These are phyloP conservation scores for Malassezia arunalokei DNA, from an alignment of 1,284 basidiomycete species.

Conservation along the genomic window DNA sequence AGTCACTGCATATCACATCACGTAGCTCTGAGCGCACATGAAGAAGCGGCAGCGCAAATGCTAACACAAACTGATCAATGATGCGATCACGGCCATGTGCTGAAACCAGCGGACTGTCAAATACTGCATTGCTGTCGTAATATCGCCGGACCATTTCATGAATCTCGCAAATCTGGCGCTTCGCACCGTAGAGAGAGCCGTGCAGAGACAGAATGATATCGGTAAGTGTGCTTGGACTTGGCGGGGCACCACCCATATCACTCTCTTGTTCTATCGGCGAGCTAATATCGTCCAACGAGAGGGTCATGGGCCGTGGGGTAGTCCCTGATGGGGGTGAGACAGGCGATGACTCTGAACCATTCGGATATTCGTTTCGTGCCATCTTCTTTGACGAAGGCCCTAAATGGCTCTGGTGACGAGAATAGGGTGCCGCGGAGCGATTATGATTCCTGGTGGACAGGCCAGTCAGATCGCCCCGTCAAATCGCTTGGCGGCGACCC, in stretches of 20 bases:
- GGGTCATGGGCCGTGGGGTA: slow-evolving; percentile 1
- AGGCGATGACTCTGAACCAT: background rate
- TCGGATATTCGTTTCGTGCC: background rate
- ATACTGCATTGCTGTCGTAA: slow-evolving; percentile 41
- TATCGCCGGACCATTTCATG: slow-evolving; percentile 37
- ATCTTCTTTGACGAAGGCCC: too few species aligned
- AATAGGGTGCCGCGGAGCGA: too few species aligned
- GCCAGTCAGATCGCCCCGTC: too few species aligned
- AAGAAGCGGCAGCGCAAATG: slow-evolving; percentile 40
- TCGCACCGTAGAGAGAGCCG: slow-evolving; percentile 40
- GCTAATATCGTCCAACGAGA: slow-evolving; percentile 1
- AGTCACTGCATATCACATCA: slow-evolving; percentile 45
- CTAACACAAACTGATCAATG: slow-evolving; percentile 44
- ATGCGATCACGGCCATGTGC: slow-evolving; percentile 40
- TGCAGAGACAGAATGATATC: slow-evolving; percentile 43
- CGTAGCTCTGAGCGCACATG: slow-evolving; percentile 43
- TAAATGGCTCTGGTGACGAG: too few species aligned
- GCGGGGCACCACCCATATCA: slow-evolving; percentile 26
- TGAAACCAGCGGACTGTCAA: slow-evolving; percentile 39
- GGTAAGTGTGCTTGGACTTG: slow-evolving; percentile 43
- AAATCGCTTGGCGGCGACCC: too few species aligned
- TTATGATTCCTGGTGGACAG: too few species aligned
- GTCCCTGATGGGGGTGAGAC: background rate
- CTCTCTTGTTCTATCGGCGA: slow-evolving; percentile 2
- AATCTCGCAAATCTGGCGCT: slow-evolving; percentile 38